Conservation (phyloP, 2,329 filamentous ascomycete genomes). For the Fusarium domesticum region DNA sequence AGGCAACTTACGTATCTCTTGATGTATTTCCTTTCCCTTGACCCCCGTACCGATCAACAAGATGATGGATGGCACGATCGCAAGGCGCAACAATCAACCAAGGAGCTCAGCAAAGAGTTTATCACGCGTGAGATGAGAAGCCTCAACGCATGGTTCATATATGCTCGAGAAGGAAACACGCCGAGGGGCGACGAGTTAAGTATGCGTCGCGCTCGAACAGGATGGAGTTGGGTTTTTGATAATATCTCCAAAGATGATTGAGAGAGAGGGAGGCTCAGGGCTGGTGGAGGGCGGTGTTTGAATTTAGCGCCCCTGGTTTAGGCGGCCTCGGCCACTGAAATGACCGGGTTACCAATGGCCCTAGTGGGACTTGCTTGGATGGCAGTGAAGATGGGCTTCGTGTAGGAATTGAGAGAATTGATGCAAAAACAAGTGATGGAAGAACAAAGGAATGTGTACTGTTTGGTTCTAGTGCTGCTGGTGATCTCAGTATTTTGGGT, state of each 20-base stretch:
- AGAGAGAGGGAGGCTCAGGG: background rate
- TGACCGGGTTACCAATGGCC: background rate
- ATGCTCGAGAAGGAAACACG: conserved; percentile 1
- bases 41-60: too few species aligned
- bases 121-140: background rate
- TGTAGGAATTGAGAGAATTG: too few species aligned
- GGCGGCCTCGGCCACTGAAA: background rate
- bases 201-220: too few species aligned
- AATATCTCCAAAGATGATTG: background rate
- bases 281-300: background rate
- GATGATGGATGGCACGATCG: conserved; percentile 18
- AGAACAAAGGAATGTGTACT: too few species aligned
- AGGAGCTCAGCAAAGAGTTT: background rate
- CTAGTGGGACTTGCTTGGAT: background rate
- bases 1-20: conserved; percentile 13
- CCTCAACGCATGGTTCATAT: background rate
- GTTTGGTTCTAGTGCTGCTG: too few species aligned
- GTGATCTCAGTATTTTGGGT: too few species aligned
- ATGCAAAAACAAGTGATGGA: too few species aligned
- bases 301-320: background rate
- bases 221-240: too few species aligned
- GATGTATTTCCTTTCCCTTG: conserved; percentile 1
- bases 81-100: background rate
- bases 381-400: background rate
- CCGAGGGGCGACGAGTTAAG: too few species aligned